phyloP scores from a whole-genome alignment of 306 rosid species.

The Ceratonia siliqua region DNA sequence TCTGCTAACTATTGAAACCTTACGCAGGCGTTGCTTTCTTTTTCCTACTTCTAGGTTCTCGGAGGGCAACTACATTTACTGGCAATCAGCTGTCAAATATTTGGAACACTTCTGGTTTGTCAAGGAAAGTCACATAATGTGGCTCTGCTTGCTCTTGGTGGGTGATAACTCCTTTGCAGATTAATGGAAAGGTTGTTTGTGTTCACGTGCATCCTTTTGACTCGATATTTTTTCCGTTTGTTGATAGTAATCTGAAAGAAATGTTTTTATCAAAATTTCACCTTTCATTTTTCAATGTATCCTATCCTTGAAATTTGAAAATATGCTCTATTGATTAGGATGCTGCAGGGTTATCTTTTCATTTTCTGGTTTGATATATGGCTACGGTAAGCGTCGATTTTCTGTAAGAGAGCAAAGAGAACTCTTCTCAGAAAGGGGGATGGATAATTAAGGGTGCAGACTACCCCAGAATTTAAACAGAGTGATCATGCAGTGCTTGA shows the following conservation, averaged over 20 bases:
- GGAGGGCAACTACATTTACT: constrained; percentile 22
- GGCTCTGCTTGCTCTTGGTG: constrained; percentile 23
- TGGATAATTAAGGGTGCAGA: not conserved
- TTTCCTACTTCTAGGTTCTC: constrained; percentile 27
- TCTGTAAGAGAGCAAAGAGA: not conserved
- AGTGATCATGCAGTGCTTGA: not conserved
- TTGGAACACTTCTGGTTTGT: constrained; percentile 20
- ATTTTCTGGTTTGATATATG: not conserved
- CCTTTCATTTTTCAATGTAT: not conserved
- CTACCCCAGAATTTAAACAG: not conserved
- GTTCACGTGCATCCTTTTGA: constrained; percentile 16
- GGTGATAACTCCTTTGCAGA: constrained; percentile 32
- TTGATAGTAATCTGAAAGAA: not conserved
- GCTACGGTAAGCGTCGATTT: not conserved
- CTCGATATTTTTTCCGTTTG: not conserved
- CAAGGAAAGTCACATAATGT: constrained; percentile 11
- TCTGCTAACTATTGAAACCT: constrained; percentile 29
- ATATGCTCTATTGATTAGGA: not conserved
- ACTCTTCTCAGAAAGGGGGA: not conserved
- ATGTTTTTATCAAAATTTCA: not conserved
- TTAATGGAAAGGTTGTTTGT: constrained; percentile 44
- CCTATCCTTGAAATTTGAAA: not conserved
- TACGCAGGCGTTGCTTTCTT: constrained; percentile 24
- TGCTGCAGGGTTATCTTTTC: not conserved
- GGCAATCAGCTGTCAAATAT: constrained; percentile 27